Conservation (phyloP, 768 basidiomycete genomes). For the Pleurotus tuoliensis region DNA sequence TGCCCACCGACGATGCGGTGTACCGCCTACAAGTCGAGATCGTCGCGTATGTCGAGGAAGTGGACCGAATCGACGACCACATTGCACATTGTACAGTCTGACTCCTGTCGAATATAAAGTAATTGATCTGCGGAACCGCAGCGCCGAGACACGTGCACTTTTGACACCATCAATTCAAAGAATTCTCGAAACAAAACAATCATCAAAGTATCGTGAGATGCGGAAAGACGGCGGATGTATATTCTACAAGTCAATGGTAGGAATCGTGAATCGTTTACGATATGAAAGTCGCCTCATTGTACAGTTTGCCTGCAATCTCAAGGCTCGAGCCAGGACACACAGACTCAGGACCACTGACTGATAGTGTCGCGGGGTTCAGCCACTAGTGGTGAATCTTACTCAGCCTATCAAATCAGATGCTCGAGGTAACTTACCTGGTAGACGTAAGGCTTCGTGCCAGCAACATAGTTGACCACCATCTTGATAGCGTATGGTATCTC, state of each 20-base stretch:
- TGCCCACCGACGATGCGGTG: background rate
- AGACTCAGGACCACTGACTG: constrained; percentile 38
- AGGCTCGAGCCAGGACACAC: constrained; percentile 35
- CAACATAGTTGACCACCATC: constrained; percentile 89
- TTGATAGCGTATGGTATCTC: constrained; percentile 93
- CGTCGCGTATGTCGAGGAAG: background rate
- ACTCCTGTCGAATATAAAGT: constrained; percentile 5
- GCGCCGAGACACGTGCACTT: constrained; percentile 2
- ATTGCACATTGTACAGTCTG: constrained; percentile 13
- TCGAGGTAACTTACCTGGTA: constrained; percentile 64
- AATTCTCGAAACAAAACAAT: background rate
- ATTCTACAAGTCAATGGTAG: background rate
- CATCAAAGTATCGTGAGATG: background rate
- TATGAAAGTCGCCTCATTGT: constrained; percentile 90
- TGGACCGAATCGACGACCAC: constrained; percentile 4
- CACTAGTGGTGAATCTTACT: constrained; percentile 6
- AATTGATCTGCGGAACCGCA: background rate
- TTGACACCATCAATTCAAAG: background rate
- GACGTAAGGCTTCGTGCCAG: constrained; percentile 90
- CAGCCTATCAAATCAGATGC: constrained; percentile 24
- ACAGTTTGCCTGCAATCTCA: constrained; percentile 66
- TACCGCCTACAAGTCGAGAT: constrained; percentile 1
- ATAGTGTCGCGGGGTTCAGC: constrained; percentile 15
- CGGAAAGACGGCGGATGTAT: too few species aligned
- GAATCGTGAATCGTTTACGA: constrained; percentile 34